Evolutionary conservation across 345 rosid genomes (phyloP).

Genomic region (Sonneratia alba): DNA sequence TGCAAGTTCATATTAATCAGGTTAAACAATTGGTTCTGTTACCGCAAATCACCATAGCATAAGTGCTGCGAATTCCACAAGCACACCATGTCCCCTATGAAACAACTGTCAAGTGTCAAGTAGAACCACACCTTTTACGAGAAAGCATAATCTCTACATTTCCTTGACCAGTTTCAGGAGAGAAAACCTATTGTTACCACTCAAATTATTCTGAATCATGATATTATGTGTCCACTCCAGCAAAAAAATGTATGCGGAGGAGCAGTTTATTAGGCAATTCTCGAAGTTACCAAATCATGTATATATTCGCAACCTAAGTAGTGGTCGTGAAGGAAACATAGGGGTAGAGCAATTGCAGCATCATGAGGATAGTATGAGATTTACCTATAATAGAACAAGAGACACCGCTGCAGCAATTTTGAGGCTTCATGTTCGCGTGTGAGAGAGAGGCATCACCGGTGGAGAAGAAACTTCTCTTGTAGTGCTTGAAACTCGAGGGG

Average conservation of each 20-base stretch:
- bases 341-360: not conserved
- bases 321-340: too few relatives aligned
- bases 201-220: too few relatives aligned
- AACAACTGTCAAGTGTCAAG: not conserved
- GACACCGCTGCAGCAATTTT: slow-evolving; percentile 27
- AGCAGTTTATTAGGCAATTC: too few relatives aligned
- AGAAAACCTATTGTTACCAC: too few relatives aligned
- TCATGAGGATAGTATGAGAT: not conserved
- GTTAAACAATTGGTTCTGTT: not conserved
- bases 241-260: too few relatives aligned
- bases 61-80: not conserved
- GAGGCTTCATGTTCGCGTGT: slow-evolving; percentile 26
- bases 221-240: too few relatives aligned
- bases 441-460: slow-evolving; percentile 67
- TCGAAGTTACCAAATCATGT: not conserved
- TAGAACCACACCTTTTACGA: too few relatives aligned
- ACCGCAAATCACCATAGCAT: not conserved
- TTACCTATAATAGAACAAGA: slow-evolving; percentile 69
- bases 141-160: too few relatives aligned
- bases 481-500: slow-evolving; percentile 27
- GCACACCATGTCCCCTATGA: not conserved
- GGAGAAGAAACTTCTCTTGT: slow-evolving; percentile 52
- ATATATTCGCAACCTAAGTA: not conserved
- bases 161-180: too few relatives aligned
- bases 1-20: not conserved